These are phyloP conservation scores for Glycine soja DNA, from an alignment of 306 rosid species.

Conservation along the genomic window DNA sequence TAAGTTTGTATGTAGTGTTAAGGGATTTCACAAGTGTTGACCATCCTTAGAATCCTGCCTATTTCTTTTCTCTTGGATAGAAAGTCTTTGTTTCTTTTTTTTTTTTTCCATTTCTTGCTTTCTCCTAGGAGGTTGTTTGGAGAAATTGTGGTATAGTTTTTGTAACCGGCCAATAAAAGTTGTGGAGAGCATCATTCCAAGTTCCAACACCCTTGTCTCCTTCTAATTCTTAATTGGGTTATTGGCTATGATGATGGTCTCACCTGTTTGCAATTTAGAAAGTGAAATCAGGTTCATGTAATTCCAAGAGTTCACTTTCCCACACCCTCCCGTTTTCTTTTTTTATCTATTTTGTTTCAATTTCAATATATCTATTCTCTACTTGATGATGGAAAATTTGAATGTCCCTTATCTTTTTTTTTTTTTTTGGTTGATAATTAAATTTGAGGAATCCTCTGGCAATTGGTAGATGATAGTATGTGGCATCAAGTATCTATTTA, in stretches of 20 bases:
- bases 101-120: conserved; percentile 51
- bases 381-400: conserved; percentile 9
- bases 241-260: conserved; percentile 49
- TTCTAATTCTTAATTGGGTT: conserved; percentile 44
- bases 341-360: conserved; percentile 31
- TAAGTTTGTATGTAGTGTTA: conserved; percentile 70
- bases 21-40: conserved; percentile 56
- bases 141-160: conserved; percentile 60
- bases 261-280: conserved; percentile 43
- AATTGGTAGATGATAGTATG: neutral
- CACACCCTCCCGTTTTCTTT: conserved; percentile 37
- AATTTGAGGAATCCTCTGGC: conserved; percentile 22
- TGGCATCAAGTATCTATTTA: neutral
- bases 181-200: conserved; percentile 48
- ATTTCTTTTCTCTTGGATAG: conserved; percentile 45
- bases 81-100: conserved; percentile 53
- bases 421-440: neutral
- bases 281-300: conserved; percentile 44
- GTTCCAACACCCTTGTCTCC: conserved; percentile 24
- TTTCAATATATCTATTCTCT: conserved; percentile 24
- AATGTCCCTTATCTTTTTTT: neutral
- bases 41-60: conserved; percentile 49
- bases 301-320: conserved; percentile 30
- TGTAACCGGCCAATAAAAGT: conserved; percentile 63
- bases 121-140: conserved; percentile 51